Conservation (phyloP, 345 rosid species). For the Hypericum perforatum region DNA sequence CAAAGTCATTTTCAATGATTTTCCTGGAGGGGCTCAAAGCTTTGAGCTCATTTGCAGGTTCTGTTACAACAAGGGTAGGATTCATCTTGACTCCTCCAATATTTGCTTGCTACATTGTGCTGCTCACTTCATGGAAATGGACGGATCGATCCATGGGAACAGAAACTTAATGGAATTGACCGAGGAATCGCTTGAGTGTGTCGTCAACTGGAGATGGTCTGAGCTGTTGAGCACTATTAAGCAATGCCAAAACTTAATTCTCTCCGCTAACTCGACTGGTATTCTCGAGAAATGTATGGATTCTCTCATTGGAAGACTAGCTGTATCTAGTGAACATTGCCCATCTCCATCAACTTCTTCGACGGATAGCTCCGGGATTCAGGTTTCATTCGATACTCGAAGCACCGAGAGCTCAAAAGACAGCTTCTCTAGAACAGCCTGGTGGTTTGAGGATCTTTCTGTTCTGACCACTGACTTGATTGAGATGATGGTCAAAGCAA, state of each 20-base stretch:
- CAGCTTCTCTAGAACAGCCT: constrained; percentile 36
- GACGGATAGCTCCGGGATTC: constrained; percentile 59
- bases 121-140: constrained; percentile 73
- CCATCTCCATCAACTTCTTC: constrained; percentile 73
- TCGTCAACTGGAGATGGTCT: constrained; percentile 68
- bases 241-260: constrained; percentile 47
- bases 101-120: constrained; percentile 48
- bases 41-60: constrained; percentile 71
- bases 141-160: constrained; percentile 20
- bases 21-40: constrained; percentile 71
- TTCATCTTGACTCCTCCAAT: constrained; percentile 45
- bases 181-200: constrained; percentile 53
- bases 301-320: constrained; percentile 49
- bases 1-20: constrained; percentile 75
- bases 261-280: constrained; percentile 20
- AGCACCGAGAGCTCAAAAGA: constrained; percentile 84
- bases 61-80: constrained; percentile 60
- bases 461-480: constrained; percentile 32
- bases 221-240: constrained; percentile 57
- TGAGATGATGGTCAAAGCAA: constrained; percentile 34
- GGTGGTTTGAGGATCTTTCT: constrained; percentile 90
- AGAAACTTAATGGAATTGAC: constrained; percentile 44
- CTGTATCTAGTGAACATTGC: constrained; percentile 47
- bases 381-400: constrained; percentile 66
- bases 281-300: constrained; percentile 46